phyloP scores from a whole-genome alignment of 176 grass and related monocot genomes.

The Juncus effusus region DNA sequence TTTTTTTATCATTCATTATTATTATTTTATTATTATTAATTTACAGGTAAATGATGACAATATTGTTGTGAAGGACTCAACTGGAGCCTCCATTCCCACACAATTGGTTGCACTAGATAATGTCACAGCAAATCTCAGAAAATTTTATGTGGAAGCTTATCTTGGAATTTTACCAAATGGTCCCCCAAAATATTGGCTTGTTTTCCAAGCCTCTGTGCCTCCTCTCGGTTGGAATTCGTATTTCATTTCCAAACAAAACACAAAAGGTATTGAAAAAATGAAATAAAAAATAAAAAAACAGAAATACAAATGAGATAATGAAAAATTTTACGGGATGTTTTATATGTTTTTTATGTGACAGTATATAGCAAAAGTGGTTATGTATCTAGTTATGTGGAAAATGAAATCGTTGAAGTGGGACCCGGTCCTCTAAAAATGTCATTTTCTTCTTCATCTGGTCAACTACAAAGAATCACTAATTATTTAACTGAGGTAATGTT shows the following conservation, averaged over 20 bases:
- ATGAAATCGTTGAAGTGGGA: constrained; percentile 65
- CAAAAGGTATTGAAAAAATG: constrained; percentile 39
- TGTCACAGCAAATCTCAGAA: constrained; percentile 54
- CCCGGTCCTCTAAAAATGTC: constrained; percentile 77
- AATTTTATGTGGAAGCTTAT: constrained; percentile 81
- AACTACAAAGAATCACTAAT: constrained; percentile 61
- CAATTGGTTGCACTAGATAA: constrained; percentile 77
- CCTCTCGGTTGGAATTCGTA: constrained; percentile 93
- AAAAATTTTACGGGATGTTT: not conserved
- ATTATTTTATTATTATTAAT: not conserved
- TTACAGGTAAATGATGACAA: constrained; percentile 69
- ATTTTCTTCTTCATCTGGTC: constrained; percentile 64
- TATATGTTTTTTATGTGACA: constrained; percentile 29
- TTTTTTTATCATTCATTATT: constrained; percentile 13
- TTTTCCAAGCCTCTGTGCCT: constrained; percentile 72
- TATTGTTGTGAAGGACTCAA: constrained; percentile 54
- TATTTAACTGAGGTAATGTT: constrained; percentile 60
- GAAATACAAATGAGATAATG: not conserved
- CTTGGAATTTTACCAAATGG: constrained; percentile 54
- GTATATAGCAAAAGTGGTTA: constrained; percentile 22
- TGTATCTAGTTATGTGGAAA: constrained; percentile 41
- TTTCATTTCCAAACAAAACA: constrained; percentile 43
- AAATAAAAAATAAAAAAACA: not conserved
- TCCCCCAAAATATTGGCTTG: constrained; percentile 72
- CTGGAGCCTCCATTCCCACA: constrained; percentile 55